Evolutionary conservation across 129 eudicot species (phyloP), one percentile per base, ranked within the genome.

Genomic region (Cynara cardunculus): DNA sequence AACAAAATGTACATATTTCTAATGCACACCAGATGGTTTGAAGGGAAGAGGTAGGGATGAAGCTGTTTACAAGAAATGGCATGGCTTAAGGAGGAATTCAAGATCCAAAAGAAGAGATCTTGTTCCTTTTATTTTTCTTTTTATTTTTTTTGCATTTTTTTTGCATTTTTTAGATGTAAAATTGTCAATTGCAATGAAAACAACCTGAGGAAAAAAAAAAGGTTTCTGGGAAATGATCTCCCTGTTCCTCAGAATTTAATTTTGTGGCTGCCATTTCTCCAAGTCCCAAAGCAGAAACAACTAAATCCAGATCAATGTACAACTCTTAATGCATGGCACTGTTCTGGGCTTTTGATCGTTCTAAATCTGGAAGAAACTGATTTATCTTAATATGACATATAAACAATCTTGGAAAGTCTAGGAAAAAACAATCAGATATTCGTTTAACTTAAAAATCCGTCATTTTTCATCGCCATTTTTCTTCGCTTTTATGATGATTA

Each of bases 21-120:
- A 67, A 75, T 82, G 85, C 81, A 56, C 85, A n/a, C n/a, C n/a
- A 82, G 86, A 83, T 83, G 86, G 86, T 77, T 71, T 59, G 78
- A 83, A 70, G 86, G 28, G 7, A 83, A 77, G 82, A 77, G 86
- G 21, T 83, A 81, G 80, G 39, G 16, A 41, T 79, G 71, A 77
- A 66, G 64, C 25, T 77, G 49, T 67, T 79, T 19, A 49, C 70
- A 79, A 70, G 70, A 79, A 79, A 71, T 35, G 74, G 25, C 32
- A 76, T 62, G 80, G 59, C 10, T 74, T 6, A 26, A 25, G 28
- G 71, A 39, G 74, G 69, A 61, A 73, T 65, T 81, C 44, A 82
- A 49, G 77, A 69, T 76, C 72, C 72, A 75, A 76, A 76, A 82
- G 26, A 16, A 68, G 65, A 49, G 81, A 69, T 76, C 78, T 76